Conservation (phyloP, 371 early-diverging fungal species). For the Mucor mucedo region DNA sequence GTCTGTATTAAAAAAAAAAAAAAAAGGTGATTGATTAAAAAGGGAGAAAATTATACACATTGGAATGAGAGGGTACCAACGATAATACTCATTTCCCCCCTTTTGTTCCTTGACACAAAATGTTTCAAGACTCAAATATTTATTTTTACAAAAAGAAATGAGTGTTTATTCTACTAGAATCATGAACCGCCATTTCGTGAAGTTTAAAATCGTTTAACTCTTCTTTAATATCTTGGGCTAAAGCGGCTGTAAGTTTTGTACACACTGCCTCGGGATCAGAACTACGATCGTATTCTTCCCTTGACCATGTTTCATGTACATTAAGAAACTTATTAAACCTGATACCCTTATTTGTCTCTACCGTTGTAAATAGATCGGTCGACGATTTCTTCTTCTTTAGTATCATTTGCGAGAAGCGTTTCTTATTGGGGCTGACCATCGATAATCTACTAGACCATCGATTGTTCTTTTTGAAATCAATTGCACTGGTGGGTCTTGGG, state of each 20-base stretch:
- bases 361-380: background rate
- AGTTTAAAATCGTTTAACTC: conserved; percentile 77
- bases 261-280: conserved; percentile 64
- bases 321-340: conserved; percentile 30
- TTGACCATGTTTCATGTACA: conserved; percentile 66
- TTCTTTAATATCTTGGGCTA: conserved; percentile 70
- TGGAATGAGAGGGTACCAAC: background rate
- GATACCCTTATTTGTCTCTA: background rate
- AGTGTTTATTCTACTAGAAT: conserved; percentile 65
- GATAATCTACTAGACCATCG: conserved; percentile 1
- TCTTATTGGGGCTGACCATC: background rate
- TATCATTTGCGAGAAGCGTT: conserved; percentile 1
- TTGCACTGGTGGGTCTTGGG: background rate
- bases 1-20: background rate
- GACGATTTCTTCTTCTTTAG: background rate
- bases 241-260: conserved; percentile 57
- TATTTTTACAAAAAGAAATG: conserved; percentile 65
- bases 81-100: background rate
- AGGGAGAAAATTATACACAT: conserved; percentile 1
- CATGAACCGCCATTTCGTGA: conserved; percentile 76
- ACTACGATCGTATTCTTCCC: conserved; percentile 71
- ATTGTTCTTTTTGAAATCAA: background rate
- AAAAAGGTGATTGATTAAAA: background rate
- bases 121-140: conserved; percentile 6
- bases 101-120: conserved; percentile 5